Evolutionary conservation across 768 basidiomycete species (phyloP).

Genomic region (Tephrocybe sp.): DNA sequence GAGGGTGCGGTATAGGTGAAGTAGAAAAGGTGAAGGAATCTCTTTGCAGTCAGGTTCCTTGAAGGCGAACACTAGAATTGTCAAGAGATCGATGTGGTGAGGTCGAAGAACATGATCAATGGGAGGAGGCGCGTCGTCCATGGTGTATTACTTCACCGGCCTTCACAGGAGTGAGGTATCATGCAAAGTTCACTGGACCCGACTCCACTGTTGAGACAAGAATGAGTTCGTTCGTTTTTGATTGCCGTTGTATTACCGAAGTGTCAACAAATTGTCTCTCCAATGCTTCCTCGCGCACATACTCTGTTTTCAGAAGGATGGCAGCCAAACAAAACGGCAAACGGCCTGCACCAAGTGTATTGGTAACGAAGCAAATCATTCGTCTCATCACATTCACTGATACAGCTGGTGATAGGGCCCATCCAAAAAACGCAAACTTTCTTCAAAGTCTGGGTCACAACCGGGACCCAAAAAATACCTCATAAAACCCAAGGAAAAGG

Average conservation of each 20-base stretch:
- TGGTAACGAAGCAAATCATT: conserved; percentile 18
- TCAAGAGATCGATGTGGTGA: conserved; percentile 73
- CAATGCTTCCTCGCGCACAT: not conserved
- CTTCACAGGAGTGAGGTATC: too few species aligned
- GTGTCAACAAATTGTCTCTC: not conserved
- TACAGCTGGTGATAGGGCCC: conserved; percentile 28
- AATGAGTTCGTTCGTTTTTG: too few species aligned
- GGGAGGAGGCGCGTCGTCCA: conserved; percentile 57
- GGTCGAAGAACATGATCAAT: conserved; percentile 70
- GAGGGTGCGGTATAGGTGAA: conserved; percentile 66
- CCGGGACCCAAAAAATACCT: conserved; percentile 22
- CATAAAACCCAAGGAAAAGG: conserved; percentile 38
- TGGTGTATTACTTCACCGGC: conserved; percentile 14
- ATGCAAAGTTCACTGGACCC: too few species aligned
- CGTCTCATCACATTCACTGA: not conserved
- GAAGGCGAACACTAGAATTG: conserved; percentile 61
- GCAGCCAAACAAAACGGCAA: conserved; percentile 30
- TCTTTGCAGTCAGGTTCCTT: conserved; percentile 55
- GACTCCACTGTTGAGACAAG: too few species aligned
- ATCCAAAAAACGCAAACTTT: conserved; percentile 64
- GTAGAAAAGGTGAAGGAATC: conserved; percentile 55
- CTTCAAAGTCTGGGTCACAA: conserved; percentile 24
- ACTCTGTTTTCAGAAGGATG: conserved; percentile 1
- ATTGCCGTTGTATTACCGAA: not conserved
- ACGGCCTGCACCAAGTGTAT: conserved; percentile 29